Conservation (phyloP, 345 rosid genomes). For the Eucalyptus caleyi region DNA sequence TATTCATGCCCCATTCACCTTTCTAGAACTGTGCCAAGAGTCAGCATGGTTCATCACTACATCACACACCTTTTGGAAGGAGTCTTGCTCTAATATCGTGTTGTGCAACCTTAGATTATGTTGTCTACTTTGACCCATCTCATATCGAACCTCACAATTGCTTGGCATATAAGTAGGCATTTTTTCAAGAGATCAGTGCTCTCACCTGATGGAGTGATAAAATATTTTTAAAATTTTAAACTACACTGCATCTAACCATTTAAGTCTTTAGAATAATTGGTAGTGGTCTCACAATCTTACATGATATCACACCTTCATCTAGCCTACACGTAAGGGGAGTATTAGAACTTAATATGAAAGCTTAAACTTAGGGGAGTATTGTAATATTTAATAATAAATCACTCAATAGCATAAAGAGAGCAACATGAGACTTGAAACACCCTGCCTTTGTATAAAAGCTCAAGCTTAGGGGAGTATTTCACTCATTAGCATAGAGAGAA, state of each 20-base stretch:
- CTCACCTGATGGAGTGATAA: too few species aligned
- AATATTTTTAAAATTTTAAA: too few species aligned
- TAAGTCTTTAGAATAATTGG: too few species aligned
- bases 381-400: too few species aligned
- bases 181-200: not conserved
- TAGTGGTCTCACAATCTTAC: not conserved
- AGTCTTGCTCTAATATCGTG: accelerated
- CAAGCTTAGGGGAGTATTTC: not conserved
- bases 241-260: not conserved
- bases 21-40: accelerated
- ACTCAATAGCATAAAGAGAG: not conserved
- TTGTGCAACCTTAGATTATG: not conserved
- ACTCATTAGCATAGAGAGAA: not conserved
- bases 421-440: not conserved
- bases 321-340: not conserved
- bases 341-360: not conserved
- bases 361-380: not conserved
- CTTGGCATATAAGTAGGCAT: not conserved
- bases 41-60: accelerated
- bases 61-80: not conserved
- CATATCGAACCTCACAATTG: not conserved
- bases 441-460: not conserved
- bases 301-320: not conserved
- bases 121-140: not conserved
- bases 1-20: not conserved